Evolutionary conservation across 2,329 filamentous ascomycete species (phyloP), one percentile per base, ranked within the genome.

Genomic region (Macroventuria anomochaeta): DNA sequence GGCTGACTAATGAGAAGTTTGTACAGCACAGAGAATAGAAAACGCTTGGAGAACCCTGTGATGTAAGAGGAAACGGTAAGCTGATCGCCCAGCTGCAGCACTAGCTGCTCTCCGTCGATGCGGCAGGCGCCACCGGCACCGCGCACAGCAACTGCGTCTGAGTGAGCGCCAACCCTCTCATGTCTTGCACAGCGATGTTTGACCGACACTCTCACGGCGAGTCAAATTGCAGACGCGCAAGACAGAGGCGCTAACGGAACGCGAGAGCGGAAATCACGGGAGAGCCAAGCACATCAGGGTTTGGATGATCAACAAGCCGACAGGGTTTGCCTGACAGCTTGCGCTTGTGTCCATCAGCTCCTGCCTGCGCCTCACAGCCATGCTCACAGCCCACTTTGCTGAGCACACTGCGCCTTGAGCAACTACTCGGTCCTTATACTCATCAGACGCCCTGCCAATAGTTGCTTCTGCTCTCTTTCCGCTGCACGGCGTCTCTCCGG

Each of bases 401-500:
- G 53, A 51, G 53, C 53, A 46, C 46, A 15, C 59, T 59, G 56
- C 49, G 51, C 53, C 53, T 37, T 52, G 51, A 53, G 51, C 37
- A 51, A 31, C 40, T 33, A 18, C 28, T 49, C 53, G 29, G 47
- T 53, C 53, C 44, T 59, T 59, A 52, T 59, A 57, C 36, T 23
- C 53, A 34, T 36, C 36, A 42, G 44, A 38, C 32, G 26, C 33
- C 51, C 39, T 49, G 34, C 44, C 55, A 18, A 37, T 32, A 23
- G 18, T 41, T 40, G 25, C 36, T 46, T 56, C 53, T 50, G 18
- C 52, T 58, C 55, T 55, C 58, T 58, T 59, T 62, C 56, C 55
- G 39, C 57, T 53, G 18, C 52, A 49, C 57, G 58, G 64, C 62
- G 52, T 59, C 61, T 68, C 65, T 66, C 65, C 58, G 61, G 54